phyloP scores from a whole-genome alignment of 129 eudicot species.

The Flaveria robusta region DNA sequence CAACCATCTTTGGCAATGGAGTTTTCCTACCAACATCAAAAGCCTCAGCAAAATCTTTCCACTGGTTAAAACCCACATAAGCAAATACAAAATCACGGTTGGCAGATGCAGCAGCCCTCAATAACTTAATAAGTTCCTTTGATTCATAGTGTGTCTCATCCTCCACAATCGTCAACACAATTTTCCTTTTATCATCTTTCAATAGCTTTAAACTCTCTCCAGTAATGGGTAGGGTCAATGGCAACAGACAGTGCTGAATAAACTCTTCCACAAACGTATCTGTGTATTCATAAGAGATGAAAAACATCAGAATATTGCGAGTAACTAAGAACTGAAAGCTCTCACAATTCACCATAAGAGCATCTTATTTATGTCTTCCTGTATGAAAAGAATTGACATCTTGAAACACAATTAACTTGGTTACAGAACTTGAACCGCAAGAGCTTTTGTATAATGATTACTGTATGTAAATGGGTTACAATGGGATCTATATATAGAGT shows the following conservation, averaged over 20 bases:
- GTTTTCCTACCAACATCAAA: constrained; percentile 80
- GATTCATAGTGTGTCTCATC: constrained; percentile 66
- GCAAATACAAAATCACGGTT: constrained; percentile 91
- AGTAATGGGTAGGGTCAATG: constrained; percentile 70
- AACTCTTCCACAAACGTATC: constrained; percentile 76
- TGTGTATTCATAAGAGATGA: constrained; percentile 35
- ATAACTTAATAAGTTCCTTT: constrained; percentile 55
- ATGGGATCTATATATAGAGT: neutral
- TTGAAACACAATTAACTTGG: neutral
- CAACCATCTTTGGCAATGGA: constrained; percentile 83
- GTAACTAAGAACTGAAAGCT: constrained; percentile 4
- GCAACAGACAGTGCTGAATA: constrained; percentile 79
- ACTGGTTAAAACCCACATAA: constrained; percentile 78
- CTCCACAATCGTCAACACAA: constrained; percentile 72
- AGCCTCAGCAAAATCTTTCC: constrained; percentile 76
- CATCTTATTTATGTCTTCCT: neutral
- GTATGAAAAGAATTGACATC: neutral
- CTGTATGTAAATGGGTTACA: neutral
- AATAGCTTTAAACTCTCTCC: constrained; percentile 63
- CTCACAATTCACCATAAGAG: neutral
- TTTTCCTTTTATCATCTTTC: constrained; percentile 82
- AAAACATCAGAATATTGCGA: constrained; percentile 5
- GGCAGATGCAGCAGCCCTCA: constrained; percentile 96
- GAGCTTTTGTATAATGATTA: neutral
- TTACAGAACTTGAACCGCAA: neutral